Evolutionary conservation across 139 green algal species (phyloP), one percentile per base, ranked within the genome.

Genomic region (Picochlorum sp.): DNA sequence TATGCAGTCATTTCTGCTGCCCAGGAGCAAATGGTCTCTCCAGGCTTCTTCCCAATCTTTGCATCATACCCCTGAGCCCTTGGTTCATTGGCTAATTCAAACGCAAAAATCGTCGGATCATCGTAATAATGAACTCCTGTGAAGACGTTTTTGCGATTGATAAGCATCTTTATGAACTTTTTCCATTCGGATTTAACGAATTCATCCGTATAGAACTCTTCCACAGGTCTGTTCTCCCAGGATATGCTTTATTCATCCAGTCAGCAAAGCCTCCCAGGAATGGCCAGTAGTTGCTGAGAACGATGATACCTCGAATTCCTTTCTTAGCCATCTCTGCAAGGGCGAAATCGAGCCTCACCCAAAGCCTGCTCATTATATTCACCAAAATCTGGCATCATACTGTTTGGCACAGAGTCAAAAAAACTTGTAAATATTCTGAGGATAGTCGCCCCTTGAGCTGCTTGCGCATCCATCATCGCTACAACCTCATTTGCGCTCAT

Each of bases 351-450:
- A 87, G 49, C 2, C 68, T 72, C 34, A 72, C 56, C 56, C 20
- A 87, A 55, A 55, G 72, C 65, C 7, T 72, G 28, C 38, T 82
- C 70, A 45, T 84, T 73, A 66, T 82, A 84, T 13, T 34, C 51
- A 16, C 63, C 73, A 4, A 30, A 49, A 15, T 26, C 47, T 13
- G 38, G 34, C 20, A 64, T 51, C 26, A 71, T 73, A 13, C 61
- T 28, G 13, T 57, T 52, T 15, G 10, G 28, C 15, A 37, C 60
- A 41, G 21, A 63, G 20, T 28, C 32, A 24, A 37, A 15, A 16
- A 18, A 55, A 2, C 72, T 66, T 45, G 62, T 57, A 30, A 71
- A 75, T 1, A 65, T 26, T 59, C 62, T 23, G 15, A 70, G 34
- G n/a, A 52, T 28, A 13, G 21, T 49, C 18, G 30, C 67, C 8